A percentile compares a stretch with the other conserved stretches of the same genome.
phyloP scores from a whole-genome alignment of 2,329 filamentous ascomycete genomes.

The Stemphylium beticola region DNA sequence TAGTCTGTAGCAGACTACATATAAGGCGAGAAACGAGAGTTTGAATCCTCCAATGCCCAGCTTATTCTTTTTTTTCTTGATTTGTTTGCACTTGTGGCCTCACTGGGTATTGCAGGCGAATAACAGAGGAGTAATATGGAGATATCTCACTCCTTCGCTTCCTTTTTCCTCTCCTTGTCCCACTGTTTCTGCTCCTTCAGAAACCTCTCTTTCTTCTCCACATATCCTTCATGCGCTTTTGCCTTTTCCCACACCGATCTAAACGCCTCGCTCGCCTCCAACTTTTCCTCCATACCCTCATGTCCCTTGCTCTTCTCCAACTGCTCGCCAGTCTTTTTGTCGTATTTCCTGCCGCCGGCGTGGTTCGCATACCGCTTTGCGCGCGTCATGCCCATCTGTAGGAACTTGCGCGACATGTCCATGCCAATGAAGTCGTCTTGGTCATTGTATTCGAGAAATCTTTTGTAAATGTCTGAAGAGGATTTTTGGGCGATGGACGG shows the following conservation, averaged over 20 bases:
- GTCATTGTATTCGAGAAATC: slow-evolving; percentile 61
- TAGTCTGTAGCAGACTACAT: slow-evolving; percentile 2
- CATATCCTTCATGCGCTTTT: slow-evolving; percentile 55
- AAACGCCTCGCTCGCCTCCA: slow-evolving; percentile 58
- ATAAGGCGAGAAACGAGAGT: slow-evolving; percentile 1
- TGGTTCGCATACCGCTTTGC: slow-evolving; percentile 65
- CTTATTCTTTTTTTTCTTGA: background rate
- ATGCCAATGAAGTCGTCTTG: slow-evolving; percentile 66
- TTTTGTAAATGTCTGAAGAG: slow-evolving; percentile 55
- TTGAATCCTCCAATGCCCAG: slow-evolving; percentile 2
- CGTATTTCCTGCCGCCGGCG: slow-evolving; percentile 63
- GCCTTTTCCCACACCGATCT: slow-evolving; percentile 57
- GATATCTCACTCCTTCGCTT: slow-evolving; percentile 3
- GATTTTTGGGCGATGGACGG: slow-evolving; percentile 59
- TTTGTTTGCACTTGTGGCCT: background rate
- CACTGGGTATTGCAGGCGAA: too few relatives aligned
- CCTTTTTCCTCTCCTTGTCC: slow-evolving; percentile 38
- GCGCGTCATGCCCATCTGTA: slow-evolving; percentile 71
- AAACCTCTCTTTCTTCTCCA: slow-evolving; percentile 54
- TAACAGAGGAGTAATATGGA: too few relatives aligned
- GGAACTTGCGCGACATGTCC: slow-evolving; percentile 69
- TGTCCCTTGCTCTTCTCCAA: slow-evolving; percentile 55
- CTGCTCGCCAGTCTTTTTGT: slow-evolving; percentile 47
- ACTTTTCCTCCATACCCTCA: slow-evolving; percentile 58
- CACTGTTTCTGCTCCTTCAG: slow-evolving; percentile 56